Conservation (phyloP, 2,329 filamentous ascomycete genomes). For the Scedosporium aurantiacum region DNA sequence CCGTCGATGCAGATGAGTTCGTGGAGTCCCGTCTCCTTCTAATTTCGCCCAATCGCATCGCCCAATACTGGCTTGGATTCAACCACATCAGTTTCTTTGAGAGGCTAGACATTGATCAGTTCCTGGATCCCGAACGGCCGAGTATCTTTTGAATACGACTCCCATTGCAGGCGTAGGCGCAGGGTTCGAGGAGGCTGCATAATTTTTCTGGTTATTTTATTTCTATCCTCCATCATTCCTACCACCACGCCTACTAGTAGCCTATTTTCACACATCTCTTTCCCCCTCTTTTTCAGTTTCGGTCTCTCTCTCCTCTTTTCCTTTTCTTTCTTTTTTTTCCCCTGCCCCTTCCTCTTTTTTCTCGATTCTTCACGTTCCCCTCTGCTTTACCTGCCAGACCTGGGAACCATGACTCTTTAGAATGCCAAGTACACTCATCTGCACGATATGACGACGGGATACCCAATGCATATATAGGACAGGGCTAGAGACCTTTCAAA, state of each 20-base stretch:
- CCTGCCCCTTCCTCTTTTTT: not conserved
- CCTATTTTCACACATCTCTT: no score
- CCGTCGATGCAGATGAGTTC: constrained; percentile 48
- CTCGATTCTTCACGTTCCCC: not conserved
- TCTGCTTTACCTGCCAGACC: not conserved
- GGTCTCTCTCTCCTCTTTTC: not conserved
- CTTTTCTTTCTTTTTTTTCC: not conserved
- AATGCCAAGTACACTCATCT: not conserved
- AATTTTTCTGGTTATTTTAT: no score
- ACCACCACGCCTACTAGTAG: no score
- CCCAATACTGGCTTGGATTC: constrained; percentile 67
- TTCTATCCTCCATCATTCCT: no score
- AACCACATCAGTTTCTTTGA: constrained; percentile 50
- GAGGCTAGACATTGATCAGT: constrained; percentile 46
- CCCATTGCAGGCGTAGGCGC: not conserved
- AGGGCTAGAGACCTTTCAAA: not conserved
- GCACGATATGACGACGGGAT: not conserved
- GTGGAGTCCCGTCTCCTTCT: constrained; percentile 69
- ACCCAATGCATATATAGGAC: not conserved
- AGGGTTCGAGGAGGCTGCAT: no score
- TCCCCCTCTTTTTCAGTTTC: no score
- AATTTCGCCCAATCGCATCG: constrained; percentile 63
- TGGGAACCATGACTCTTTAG: not conserved
- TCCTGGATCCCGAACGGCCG: constrained; percentile 19
- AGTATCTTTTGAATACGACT: not conserved